Percentiles rank a stretch among this genome's conserved stretches.
phyloP scores from a whole-genome alignment of 208 protist genomes.

The Leishmania martiniquensis region DNA sequence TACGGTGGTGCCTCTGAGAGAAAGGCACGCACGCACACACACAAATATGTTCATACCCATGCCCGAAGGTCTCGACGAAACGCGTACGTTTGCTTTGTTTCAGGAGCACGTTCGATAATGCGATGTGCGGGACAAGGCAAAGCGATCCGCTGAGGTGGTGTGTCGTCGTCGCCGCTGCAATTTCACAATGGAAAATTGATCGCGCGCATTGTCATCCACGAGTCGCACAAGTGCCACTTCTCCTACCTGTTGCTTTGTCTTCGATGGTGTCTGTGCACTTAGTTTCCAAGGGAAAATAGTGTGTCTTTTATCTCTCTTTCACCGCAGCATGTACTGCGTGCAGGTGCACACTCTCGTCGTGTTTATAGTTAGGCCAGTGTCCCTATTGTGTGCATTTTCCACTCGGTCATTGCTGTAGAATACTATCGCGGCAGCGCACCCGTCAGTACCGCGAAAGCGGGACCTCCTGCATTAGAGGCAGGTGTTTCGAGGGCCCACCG shows the following conservation, averaged over 20 bases:
- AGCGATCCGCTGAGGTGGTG: not conserved
- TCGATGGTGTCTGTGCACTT: not conserved
- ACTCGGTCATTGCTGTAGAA: not conserved
- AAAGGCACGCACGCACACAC: not conserved
- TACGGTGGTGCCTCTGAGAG: not conserved
- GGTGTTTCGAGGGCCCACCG: not conserved
- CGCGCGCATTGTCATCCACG: not conserved
- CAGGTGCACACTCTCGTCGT: too few species aligned
- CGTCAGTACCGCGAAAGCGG: not conserved
- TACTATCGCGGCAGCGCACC: not conserved
- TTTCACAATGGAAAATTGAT: not conserved
- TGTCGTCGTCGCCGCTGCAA: not conserved
- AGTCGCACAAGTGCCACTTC: not conserved
- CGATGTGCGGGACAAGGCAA: not conserved
- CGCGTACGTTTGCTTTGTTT: not conserved
- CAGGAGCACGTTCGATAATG: not conserved
- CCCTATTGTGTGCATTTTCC: not conserved
- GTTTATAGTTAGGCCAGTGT: not conserved
- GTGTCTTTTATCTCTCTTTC: not conserved
- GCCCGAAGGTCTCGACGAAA: not conserved
- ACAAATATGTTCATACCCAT: not conserved
- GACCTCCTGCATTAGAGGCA: not conserved
- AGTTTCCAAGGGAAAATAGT: not conserved
- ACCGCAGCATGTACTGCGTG: not conserved
- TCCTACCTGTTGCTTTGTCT: not conserved